Base-by-base conservation (phyloP, 2,329 filamentous ascomycete genomes). In the Xylariaceae sp. region DNA sequence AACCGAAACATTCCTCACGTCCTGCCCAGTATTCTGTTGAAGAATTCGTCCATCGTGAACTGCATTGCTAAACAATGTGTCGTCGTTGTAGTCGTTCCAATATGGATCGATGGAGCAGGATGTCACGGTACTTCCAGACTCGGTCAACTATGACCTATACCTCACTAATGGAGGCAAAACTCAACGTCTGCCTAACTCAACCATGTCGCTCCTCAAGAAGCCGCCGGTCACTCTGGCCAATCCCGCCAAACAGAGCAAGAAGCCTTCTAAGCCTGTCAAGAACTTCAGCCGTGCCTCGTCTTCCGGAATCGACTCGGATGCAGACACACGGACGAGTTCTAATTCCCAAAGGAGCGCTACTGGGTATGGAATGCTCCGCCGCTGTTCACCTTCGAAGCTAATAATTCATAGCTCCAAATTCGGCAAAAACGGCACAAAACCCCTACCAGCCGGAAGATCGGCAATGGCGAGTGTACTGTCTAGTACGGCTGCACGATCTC, bases 71-170 rank as follows among this genome's bases (percentile, higher is more conserved):
- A 41, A 38, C 44, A 46, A 46, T 51, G 48, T 33, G 39, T 45
- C 46, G 39, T 53, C 45, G 42, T 49, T 44, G 42, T 57, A 83
- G 81, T 75, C 73, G 17, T 71, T 85, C 41, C 68, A 74, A 39
- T 83, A 78, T 58, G 80, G 77, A 56, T 71, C 71, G 17, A 73
- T 71, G 54, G 74, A 72, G 30, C 73, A 81, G 58, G 67, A 67
- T 41, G 72, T 82, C 52, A 63, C 70, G 46, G 70, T 66, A 46
- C 71, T 70, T 14, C 55, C 70, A 44, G 72, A 77, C 46, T 69
- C 74, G 14, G 71, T 73, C 46, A 69, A 75, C 30, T 77, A 77
- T 67, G 81, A 85, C 48, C 67, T 85, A 22, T 85, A 77, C 63
- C 71, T 77, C 38, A 76, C 78, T 41, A 71, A 76, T 53, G 68